A percentile compares a stretch with the other conserved stretches of the same genome.
Conservation (phyloP, 257 asterid genomes). For the Forsythia suspensa region DNA sequence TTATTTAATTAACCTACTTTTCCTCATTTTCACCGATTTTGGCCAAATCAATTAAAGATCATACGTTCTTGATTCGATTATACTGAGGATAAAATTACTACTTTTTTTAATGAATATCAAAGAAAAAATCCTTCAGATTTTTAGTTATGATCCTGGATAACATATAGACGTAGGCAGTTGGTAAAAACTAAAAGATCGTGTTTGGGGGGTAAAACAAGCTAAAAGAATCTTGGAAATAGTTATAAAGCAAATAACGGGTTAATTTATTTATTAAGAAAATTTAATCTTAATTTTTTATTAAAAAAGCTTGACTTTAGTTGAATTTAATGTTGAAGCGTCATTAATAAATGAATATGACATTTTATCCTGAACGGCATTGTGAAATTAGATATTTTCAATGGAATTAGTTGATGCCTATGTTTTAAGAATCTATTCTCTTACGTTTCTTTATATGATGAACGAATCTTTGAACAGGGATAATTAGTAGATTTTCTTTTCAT, state of each 20-base stretch:
- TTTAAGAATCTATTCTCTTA: not conserved
- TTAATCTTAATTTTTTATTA: not conserved
- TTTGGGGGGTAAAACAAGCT: not conserved
- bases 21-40: not conserved
- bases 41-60: not conserved
- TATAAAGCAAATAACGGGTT: not conserved
- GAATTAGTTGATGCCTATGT: not conserved
- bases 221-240: constrained; percentile 2
- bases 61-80: not conserved
- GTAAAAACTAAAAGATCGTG: not conserved
- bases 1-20: not conserved
- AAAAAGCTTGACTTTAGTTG: not conserved
- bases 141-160: not conserved
- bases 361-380: constrained; percentile 5
- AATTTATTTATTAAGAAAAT: too few species aligned
- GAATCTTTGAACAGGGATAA: constrained; percentile 15
- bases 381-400: not conserved
- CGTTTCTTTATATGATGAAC: constrained; percentile 3
- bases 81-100: not conserved
- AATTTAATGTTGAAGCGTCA: not conserved
- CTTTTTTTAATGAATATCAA: not conserved
- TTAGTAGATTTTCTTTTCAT: constrained; percentile 7
- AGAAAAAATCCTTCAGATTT: not conserved
- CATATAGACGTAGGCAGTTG: not conserved
- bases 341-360: not conserved